Base-by-base conservation (phyloP, 768 basidiomycete species). In the Rhizopogon vinicolor region DNA sequence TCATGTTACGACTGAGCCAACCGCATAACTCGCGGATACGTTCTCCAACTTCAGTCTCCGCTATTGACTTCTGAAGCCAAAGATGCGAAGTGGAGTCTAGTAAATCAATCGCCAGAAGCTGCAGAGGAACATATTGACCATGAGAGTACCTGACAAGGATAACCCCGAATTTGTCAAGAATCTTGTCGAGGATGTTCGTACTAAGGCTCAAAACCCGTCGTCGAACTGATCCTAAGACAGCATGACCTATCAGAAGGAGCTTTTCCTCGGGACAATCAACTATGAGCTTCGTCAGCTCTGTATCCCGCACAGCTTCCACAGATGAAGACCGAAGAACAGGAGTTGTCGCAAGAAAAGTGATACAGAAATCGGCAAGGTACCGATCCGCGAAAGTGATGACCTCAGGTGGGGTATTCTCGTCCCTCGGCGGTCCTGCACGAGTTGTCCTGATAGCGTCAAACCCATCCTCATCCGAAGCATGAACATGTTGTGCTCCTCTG, bases 61-160 rank as follows among this genome's bases (percentile, higher is more conserved):
- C 65, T 57, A 33, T 64, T 58, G 54, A 68, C 52, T 62, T 74
- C 41, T 55, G 63, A 56, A 73, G 56, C 89, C 86, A 97, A 3
- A 84, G 62, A 54, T 79, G 71, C 53, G 84, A 63, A 0, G 91
- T 89, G 7, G 83, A 80, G 43, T 80, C 77, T 19, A 97, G 69
- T 44, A 91, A 76, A 18, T 79, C 75, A n/a, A 89, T 68, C 5
- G 77, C 72, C 43, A 89, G 63, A 13, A 80, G 64, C 12, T 84
- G 80, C 33, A 85, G 69, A 5, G 67, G 71, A 51, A 83, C 81
- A 57, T 77, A 83, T 51, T 78, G 70, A 3, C 78, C 73, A 63
- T 82, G 83, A 7, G 74, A 69, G 68, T 93, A 89, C 39, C 72
- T 62, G 19, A 54, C 60, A 18, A 89, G 74, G 44, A 89, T 72